phyloP scores from a whole-genome alignment of 805 yeast species.

The Maudiozyma bulderi region DNA sequence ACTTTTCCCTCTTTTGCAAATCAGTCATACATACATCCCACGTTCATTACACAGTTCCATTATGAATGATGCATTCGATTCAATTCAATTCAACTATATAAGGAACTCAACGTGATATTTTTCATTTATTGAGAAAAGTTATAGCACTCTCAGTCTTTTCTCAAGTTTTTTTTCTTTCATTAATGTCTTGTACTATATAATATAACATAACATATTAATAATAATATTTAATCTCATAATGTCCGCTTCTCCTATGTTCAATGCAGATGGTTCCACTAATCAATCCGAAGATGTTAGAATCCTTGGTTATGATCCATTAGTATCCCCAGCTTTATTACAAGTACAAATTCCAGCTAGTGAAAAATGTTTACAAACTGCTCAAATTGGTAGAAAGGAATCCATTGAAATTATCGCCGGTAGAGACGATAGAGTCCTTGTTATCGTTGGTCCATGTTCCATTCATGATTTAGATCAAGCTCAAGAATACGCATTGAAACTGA shows the following conservation, averaged over 20 bases:
- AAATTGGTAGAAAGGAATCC: conserved; percentile 70
- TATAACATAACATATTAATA: neutral
- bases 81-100: too few species aligned
- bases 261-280: conserved; percentile 30
- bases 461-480: conserved; percentile 86
- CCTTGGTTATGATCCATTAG: conserved; percentile 86
- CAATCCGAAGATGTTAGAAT: conserved; percentile 67
- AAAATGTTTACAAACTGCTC: conserved; percentile 50
- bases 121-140: too few species aligned
- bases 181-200: too few species aligned
- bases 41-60: too few species aligned
- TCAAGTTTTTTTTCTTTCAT: too few species aligned
- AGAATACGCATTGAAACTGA: conserved; percentile 71
- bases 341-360: conserved; percentile 66
- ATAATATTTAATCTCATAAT: neutral
- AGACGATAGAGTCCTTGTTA: conserved; percentile 77
- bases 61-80: too few species aligned
- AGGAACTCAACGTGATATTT: too few species aligned
- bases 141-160: too few species aligned
- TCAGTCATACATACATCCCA: too few species aligned
- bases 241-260: conserved; percentile 24
- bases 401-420: conserved; percentile 60
- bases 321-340: conserved; percentile 85
- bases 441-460: conserved; percentile 95
- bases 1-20: too few species aligned